Evolutionary conservation across 2,329 filamentous ascomycete species (phyloP), one percentile per base, ranked within the genome.

Genomic region (Rosellinia necatrix): DNA sequence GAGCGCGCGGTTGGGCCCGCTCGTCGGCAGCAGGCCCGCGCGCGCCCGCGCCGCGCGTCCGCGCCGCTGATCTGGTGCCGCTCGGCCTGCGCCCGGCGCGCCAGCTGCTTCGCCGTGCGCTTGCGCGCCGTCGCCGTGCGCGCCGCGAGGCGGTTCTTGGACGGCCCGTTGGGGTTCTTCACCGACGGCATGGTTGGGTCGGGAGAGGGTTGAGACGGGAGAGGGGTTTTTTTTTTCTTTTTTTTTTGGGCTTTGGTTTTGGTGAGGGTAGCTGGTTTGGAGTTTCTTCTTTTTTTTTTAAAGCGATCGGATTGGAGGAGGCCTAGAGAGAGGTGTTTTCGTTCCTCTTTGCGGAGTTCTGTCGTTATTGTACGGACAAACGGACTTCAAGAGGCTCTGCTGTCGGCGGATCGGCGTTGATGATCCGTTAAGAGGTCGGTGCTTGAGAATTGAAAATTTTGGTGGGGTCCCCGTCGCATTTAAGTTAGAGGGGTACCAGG

Each of bases 101-200:
- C 75, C 74, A 30, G 79, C 78, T 29, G 25, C 29, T 57, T 58
- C 0, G 59, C 27, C 6, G 49, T 47, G 17, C 55, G 49, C 44
- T 80, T 79, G 49, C 74, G 75, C 35, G 73, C 71, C 61, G 72
- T 78, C 49, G 78, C 73, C 8, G 75, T 74, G 55, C 75, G 76
- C 13, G 81, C 81, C 15, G 74, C 74, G 34, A 79, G 71, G 12
- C 81, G 78, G 75, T 82, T 83, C 66, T 78, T 78, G 49, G 80
- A 83, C 8, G 76, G 75, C 42, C 74, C 76, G 76, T 85, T 85
- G 66, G 81, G 82, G 73, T 83, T 85, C 62, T 80, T 80, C 64
- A 82, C 77, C 43, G 81, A 84, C 13, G 78, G 76, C 80, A 83
- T 84, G 12, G 15, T 52, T 3, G 48, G 24, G 8, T n/a, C n/a